Evolutionary conservation across 75 land plant species (phyloP).

Genomic region (Sequoia sempervirens): DNA sequence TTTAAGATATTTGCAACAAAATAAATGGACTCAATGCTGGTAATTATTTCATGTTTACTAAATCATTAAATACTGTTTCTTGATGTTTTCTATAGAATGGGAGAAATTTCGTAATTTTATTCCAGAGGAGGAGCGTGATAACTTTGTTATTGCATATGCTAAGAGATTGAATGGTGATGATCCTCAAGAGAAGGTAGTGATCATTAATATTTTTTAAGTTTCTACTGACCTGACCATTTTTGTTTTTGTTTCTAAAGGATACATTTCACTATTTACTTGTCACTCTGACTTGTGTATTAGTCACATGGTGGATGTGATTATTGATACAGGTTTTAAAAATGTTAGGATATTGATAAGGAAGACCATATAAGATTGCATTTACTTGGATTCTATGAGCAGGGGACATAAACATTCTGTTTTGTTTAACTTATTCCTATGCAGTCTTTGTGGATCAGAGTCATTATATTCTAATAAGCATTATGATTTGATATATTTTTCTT

Average conservation of each 20-base stretch:
- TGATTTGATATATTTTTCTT: conserved; percentile 1
- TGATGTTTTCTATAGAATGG: conserved; percentile 27
- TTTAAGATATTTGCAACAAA: not conserved
- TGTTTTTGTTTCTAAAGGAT: not conserved
- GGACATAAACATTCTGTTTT: not conserved
- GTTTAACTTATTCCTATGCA: not conserved
- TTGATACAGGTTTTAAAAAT: not conserved
- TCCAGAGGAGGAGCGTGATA: conserved; percentile 7
- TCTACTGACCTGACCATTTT: not conserved
- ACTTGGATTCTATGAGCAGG: not conserved
- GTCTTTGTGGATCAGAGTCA: not conserved
- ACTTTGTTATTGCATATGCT: too few species aligned
- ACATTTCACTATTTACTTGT: not conserved
- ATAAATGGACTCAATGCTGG: not conserved
- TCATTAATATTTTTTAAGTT: not conserved
- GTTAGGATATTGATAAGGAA: not conserved
- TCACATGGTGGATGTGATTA: not conserved
- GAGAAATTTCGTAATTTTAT: conserved; percentile 38
- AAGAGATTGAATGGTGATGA: too few species aligned
- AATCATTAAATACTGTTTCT: not conserved
- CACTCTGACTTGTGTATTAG: not conserved
- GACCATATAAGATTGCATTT: not conserved
- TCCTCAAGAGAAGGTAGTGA: conserved; percentile 8
- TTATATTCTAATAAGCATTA: not conserved
- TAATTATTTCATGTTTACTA: conserved; percentile 3